phyloP scores from a whole-genome alignment of 495 filamentous ascomycete genomes.

The Aspergillus conjunctus region DNA sequence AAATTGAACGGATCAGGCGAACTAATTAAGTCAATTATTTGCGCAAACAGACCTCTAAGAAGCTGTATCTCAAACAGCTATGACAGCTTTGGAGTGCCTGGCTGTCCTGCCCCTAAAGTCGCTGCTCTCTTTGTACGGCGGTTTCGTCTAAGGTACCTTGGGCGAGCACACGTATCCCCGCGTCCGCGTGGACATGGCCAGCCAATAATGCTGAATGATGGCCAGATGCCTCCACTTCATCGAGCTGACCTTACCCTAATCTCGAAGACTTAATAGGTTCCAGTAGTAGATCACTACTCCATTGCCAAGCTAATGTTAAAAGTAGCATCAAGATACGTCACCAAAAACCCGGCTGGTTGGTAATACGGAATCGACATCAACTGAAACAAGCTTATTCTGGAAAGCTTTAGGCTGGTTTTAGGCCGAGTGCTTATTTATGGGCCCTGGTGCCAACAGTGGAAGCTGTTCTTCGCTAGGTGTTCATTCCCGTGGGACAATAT shows the following conservation, averaged over 20 bases:
- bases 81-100: too few relatives aligned
- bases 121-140: too few relatives aligned
- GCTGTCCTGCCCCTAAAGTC: too few relatives aligned
- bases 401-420: neutral
- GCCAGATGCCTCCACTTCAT: too few relatives aligned
- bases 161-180: too few relatives aligned
- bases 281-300: neutral
- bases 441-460: neutral
- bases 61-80: too few relatives aligned
- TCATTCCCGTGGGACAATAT: neutral
- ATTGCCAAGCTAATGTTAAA: constrained; percentile 1
- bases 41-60: too few relatives aligned
- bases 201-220: too few relatives aligned
- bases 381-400: constrained; percentile 5
- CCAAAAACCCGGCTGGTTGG: neutral
- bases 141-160: too few relatives aligned
- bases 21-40: too few relatives aligned
- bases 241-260: neutral
- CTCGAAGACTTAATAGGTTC: neutral
- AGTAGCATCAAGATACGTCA: neutral
- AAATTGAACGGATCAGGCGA: too few relatives aligned
- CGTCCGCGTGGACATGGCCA: too few relatives aligned
- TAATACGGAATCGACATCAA: neutral
- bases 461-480: neutral
- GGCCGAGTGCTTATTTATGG: neutral